Evolutionary conservation across 2,329 filamentous ascomycete genomes (phyloP).

Genomic region (Fusarium camptoceras): DNA sequence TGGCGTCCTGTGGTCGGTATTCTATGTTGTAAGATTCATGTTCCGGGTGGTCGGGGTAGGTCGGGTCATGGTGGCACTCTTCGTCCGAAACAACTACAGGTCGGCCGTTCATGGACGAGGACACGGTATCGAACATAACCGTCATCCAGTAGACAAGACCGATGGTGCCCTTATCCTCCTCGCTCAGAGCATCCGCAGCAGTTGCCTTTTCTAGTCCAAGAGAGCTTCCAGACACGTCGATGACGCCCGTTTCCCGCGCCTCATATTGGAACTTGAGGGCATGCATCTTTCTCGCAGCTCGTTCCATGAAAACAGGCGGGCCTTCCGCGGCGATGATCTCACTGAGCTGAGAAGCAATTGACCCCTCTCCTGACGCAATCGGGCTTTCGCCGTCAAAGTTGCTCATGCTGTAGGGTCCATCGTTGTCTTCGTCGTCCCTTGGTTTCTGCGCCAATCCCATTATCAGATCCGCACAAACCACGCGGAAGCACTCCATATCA

Average conservation of each 20-base stretch:
- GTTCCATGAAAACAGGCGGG: conserved; percentile 50
- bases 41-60: conserved; percentile 40
- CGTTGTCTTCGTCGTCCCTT: conserved; percentile 43
- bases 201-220: conserved; percentile 42
- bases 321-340: conserved; percentile 47
- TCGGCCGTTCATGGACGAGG: conserved; percentile 62
- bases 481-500: conserved; percentile 55
- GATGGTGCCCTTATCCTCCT: conserved; percentile 58
- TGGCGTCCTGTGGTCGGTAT: conserved; percentile 45
- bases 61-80: conserved; percentile 54
- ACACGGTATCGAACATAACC: conserved; percentile 70
- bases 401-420: conserved; percentile 24
- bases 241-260: conserved; percentile 43
- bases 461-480: conserved; percentile 56
- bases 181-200: conserved; percentile 41
- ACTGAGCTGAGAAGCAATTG: conserved; percentile 49
- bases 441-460: conserved; percentile 55
- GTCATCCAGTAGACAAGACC: conserved; percentile 70
- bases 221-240: conserved; percentile 44
- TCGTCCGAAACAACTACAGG: conserved; percentile 55
- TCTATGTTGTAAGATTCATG: conserved; percentile 36
- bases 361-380: conserved; percentile 39
- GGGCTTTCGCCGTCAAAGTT: conserved; percentile 37
- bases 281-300: conserved; percentile 55
- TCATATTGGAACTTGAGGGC: conserved; percentile 53